A percentile compares a stretch with the other conserved stretches of the same genome.
phyloP scores from a whole-genome alignment of 345 rosid genomes.

The Heritiera littoralis region DNA sequence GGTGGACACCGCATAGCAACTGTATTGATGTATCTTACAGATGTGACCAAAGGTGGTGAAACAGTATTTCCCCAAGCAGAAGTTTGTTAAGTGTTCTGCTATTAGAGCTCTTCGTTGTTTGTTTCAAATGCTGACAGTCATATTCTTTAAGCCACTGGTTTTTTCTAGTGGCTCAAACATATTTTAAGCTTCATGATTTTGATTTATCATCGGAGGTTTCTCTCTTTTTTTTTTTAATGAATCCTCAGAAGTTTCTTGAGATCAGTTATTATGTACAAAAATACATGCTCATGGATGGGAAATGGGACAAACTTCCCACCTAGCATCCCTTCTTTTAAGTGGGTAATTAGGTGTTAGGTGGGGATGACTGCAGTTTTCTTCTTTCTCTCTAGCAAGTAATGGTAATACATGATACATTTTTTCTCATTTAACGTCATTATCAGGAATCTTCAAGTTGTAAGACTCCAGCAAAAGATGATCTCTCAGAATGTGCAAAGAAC shows the following conservation, averaged over 20 bases:
- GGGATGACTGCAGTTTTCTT: background rate
- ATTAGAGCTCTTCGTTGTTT: background rate
- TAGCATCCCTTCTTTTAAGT: background rate
- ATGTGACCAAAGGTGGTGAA: slow-evolving; percentile 93
- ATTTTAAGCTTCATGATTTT: background rate
- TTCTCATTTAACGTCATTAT: slow-evolving; percentile 20
- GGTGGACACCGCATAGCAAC: slow-evolving; percentile 96
- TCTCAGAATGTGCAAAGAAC: slow-evolving; percentile 93
- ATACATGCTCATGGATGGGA: background rate
- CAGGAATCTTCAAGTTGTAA: slow-evolving; percentile 70
- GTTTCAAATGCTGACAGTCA: background rate
- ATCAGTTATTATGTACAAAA: background rate
- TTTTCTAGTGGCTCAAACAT: slow-evolving; percentile 4
- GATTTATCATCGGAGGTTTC: background rate
- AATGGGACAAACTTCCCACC: background rate
- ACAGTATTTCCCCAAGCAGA: slow-evolving; percentile 87
- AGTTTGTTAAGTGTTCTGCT: slow-evolving; percentile 45
- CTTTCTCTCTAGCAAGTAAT: background rate
- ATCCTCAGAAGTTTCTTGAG: background rate
- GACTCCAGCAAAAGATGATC: slow-evolving; percentile 46
- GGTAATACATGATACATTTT: background rate
- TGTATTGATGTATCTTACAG: slow-evolving; percentile 84
- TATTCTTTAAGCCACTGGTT: background rate
- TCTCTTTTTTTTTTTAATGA: too few species aligned
- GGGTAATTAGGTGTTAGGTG: background rate